Percentiles rank a stretch among this genome's conserved stretches.
These are phyloP conservation scores for Fusarium anguioides DNA, from an alignment of 2,329 filamentous ascomycete species.

Conservation along the genomic window DNA sequence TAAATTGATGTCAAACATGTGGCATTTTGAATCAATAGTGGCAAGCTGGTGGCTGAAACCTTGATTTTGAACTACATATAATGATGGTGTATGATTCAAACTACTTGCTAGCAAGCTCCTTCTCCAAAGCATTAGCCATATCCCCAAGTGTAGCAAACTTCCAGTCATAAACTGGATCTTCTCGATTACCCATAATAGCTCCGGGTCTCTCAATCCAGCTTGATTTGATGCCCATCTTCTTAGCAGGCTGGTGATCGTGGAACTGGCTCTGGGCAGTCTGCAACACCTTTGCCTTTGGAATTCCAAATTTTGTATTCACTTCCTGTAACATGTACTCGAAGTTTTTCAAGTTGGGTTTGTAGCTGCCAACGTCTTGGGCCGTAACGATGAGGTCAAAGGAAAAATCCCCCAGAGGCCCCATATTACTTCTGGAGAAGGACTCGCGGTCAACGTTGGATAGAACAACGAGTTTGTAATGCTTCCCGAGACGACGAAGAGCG, in stretches of 20 bases:
- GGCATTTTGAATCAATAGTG: no score
- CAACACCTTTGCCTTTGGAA: slow-evolving; percentile 66
- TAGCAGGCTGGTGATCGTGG: slow-evolving; percentile 76
- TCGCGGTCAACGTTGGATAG: slow-evolving; percentile 67
- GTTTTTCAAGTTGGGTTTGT: slow-evolving; percentile 75
- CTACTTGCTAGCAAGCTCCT: slow-evolving; percentile 21
- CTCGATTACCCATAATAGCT: slow-evolving; percentile 53
- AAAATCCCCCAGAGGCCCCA: slow-evolving; percentile 60
- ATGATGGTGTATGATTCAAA: no score
- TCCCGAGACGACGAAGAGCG: slow-evolving; percentile 61
- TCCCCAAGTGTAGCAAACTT: slow-evolving; percentile 68
- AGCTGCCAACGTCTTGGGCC: slow-evolving; percentile 76
- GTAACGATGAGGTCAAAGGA: slow-evolving; percentile 72
- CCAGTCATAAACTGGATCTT: slow-evolving; percentile 63
- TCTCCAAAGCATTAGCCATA: slow-evolving; percentile 61
- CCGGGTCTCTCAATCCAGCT: slow-evolving; percentile 70
- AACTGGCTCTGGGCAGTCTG: slow-evolving; percentile 77
- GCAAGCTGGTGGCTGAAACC: no score
- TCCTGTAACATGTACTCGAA: slow-evolving; percentile 72
- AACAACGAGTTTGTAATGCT: slow-evolving; percentile 67
- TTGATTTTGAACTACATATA: no score
- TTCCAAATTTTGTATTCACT: slow-evolving; percentile 64
- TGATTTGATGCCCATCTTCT: slow-evolving; percentile 64
- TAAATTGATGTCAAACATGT: no score
- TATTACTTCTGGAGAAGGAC: slow-evolving; percentile 59